Percentiles rank a stretch among this genome's conserved stretches.
Evolutionary conservation across 2,329 filamentous ascomycete genomes (phyloP).

Genomic region (Macroventuria anomochaeta): DNA sequence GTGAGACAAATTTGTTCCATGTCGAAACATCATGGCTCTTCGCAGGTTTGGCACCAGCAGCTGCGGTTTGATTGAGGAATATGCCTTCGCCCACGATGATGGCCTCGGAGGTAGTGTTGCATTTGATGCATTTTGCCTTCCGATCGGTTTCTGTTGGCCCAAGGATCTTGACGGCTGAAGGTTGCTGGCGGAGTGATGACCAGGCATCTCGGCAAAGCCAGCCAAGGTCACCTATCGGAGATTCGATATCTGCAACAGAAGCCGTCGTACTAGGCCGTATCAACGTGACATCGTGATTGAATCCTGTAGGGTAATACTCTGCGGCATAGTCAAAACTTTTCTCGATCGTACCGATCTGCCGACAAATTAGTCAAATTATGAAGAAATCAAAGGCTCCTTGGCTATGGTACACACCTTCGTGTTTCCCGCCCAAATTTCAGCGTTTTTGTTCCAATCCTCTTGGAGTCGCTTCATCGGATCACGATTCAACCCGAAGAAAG

Average conservation of each 20-base stretch:
- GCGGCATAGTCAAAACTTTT: conserved; percentile 25
- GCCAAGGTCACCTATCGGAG: conserved; percentile 20
- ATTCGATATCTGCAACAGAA: conserved; percentile 9
- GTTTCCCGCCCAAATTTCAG: conserved; percentile 29
- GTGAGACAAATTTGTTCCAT: conserved; percentile 26
- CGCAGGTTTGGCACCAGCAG: conserved; percentile 7
- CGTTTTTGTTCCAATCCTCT: conserved; percentile 29
- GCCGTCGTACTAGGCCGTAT: conserved; percentile 17
- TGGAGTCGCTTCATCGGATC: conserved; percentile 16
- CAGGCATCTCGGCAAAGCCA: conserved; percentile 23
- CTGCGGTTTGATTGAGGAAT: conserved; percentile 22
- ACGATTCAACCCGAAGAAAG: conserved; percentile 16
- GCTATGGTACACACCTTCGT: conserved; percentile 19
- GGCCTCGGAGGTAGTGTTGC: conserved; percentile 17
- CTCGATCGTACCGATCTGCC: conserved; percentile 24
- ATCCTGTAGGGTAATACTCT: conserved; percentile 26
- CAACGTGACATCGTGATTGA: conserved; percentile 26
- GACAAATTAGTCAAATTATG: neutral
- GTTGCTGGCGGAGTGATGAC: conserved; percentile 21
- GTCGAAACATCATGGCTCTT: conserved; percentile 19
- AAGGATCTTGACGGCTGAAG: conserved; percentile 22
- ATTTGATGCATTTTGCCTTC: conserved; percentile 20
- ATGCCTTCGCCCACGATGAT: conserved; percentile 30
- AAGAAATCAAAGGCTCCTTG: no score
- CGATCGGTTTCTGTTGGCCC: conserved; percentile 13